phyloP scores from a whole-genome alignment of 129 eudicot species.

The Mikania micrantha region DNA sequence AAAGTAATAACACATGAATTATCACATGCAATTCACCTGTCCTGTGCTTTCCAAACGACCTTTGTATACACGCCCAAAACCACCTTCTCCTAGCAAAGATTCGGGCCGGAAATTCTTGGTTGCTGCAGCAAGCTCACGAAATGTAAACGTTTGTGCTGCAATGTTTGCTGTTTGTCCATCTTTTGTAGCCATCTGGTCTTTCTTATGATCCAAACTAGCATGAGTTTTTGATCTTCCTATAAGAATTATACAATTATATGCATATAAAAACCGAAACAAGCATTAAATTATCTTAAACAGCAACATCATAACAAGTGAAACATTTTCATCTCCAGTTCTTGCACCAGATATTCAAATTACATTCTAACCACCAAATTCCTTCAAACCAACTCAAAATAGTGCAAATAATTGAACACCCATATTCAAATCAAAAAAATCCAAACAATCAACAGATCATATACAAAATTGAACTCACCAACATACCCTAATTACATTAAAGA shows the following conservation, averaged over 20 bases:
- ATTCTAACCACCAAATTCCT: slow-evolving; percentile 19
- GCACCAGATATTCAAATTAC: slow-evolving; percentile 24
- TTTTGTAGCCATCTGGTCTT: slow-evolving; percentile 54
- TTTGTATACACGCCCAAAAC: slow-evolving; percentile 85
- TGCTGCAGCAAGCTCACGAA: slow-evolving; percentile 92
- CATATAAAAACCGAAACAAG: background rate
- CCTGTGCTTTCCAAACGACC: slow-evolving; percentile 82
- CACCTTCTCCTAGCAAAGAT: slow-evolving; percentile 83
- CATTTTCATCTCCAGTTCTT: background rate
- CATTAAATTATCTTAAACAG: background rate
- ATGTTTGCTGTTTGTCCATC: slow-evolving; percentile 73
- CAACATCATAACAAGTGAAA: background rate
- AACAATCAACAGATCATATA: slow-evolving; percentile 30
- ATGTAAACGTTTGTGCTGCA: slow-evolving; percentile 90
- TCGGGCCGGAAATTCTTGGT: slow-evolving; percentile 80
- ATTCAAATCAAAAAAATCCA: slow-evolving; percentile 18
- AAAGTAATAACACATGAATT: background rate
- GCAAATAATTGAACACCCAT: slow-evolving; percentile 2
- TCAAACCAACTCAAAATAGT: slow-evolving; percentile 2
- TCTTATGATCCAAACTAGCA: slow-evolving; percentile 59
- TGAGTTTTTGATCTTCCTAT: slow-evolving; percentile 63
- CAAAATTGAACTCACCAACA: slow-evolving; percentile 1
- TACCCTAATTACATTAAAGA: too few relatives aligned
- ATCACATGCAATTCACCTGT: slow-evolving; percentile 40
- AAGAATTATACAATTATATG: slow-evolving; percentile 7